A percentile compares a stretch with the other conserved stretches of the same genome.
Conservation (phyloP, 768 basidiomycete genomes). For the Mycena belliarum region DNA sequence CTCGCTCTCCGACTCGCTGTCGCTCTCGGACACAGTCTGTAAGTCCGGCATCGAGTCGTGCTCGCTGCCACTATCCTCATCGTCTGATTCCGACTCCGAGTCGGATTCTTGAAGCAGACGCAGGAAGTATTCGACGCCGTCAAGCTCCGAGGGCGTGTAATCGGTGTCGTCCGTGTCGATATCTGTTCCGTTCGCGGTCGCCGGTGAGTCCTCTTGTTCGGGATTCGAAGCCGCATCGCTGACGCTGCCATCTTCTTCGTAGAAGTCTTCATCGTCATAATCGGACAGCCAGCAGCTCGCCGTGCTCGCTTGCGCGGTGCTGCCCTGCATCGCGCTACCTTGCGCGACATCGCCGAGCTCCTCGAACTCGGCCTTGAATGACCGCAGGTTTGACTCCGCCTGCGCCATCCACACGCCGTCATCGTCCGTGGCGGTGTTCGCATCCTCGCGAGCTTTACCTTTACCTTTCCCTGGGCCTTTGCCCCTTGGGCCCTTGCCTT, state of each 20-base stretch:
- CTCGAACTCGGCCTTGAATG: neutral
- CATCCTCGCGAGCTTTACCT: neutral
- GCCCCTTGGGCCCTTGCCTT: constrained; percentile 20
- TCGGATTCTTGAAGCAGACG: neutral
- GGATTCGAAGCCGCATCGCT: neutral
- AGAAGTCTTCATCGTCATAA: constrained; percentile 12
- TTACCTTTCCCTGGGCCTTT: constrained; percentile 6
- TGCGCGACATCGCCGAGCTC: no score
- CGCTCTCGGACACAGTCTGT: neutral
- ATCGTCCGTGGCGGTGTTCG: neutral
- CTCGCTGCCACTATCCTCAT: neutral
- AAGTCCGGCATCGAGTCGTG: neutral
- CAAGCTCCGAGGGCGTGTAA: neutral
- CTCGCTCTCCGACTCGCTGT: neutral
- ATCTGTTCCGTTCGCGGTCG: neutral
- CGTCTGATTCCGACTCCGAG: neutral
- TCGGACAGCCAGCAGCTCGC: constrained; percentile 4
- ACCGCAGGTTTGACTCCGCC: constrained; percentile 1
- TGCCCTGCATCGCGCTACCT: neutral
- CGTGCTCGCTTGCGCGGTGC: neutral
- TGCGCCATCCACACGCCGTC: constrained; percentile 19
- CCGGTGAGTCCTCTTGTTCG: neutral
- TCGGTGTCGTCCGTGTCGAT: neutral
- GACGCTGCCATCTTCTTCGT: constrained; percentile 8
- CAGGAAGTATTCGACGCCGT: neutral